Percentiles rank a stretch among this genome's conserved stretches.
Conservation (phyloP, 441 rosid genomes). For the Pelargonium cotyledonis region DNA sequence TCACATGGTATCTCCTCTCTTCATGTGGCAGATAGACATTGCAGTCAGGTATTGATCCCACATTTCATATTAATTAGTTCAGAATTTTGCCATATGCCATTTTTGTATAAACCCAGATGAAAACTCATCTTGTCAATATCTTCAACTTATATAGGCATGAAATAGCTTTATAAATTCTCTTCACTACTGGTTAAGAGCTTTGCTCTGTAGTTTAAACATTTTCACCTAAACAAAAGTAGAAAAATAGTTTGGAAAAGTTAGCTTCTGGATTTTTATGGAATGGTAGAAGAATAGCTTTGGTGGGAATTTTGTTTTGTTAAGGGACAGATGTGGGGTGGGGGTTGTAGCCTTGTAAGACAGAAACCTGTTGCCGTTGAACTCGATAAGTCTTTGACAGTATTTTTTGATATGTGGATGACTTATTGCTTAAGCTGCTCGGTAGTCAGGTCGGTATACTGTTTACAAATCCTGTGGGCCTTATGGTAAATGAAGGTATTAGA, state of each 20-base stretch:
- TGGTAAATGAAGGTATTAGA: too few species aligned
- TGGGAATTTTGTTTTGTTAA: not conserved
- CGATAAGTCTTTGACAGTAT: too few species aligned
- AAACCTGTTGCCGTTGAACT: too few species aligned
- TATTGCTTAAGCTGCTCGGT: too few species aligned
- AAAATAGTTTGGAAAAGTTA: not conserved
- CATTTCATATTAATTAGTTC: not conserved
- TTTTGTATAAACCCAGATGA: too few species aligned
- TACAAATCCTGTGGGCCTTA: too few species aligned
- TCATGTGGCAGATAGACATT: slow-evolving; percentile 49
- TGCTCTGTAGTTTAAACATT: not conserved
- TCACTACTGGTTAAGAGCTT: not conserved
- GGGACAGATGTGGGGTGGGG: not conserved
- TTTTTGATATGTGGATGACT: too few species aligned
- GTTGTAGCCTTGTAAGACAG: not conserved
- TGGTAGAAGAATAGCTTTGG: not conserved
- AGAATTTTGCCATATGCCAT: too few species aligned
- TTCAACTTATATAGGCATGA: too few species aligned
- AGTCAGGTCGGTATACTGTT: too few species aligned
- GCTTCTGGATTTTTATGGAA: not conserved
- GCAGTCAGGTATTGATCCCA: slow-evolving; percentile 57
- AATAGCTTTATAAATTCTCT: not conserved
- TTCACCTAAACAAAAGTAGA: slow-evolving; percentile 6
- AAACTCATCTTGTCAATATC: too few species aligned
- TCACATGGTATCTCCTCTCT: slow-evolving; percentile 68